Evolutionary conservation across 371 early-diverging fungal species (phyloP).

Genomic region (Nematocida sp.): DNA sequence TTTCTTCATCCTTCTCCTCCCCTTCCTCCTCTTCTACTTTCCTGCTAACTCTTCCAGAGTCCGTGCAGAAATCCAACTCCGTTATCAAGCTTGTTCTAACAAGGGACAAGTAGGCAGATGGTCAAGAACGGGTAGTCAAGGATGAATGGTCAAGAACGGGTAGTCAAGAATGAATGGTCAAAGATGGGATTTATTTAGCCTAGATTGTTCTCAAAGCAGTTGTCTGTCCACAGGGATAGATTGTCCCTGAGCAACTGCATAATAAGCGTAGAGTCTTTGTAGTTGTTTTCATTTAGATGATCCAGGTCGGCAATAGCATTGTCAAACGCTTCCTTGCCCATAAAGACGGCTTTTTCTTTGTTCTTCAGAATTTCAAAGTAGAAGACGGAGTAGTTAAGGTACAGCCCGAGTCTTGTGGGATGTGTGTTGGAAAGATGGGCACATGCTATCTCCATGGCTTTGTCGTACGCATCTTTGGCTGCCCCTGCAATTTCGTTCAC

Average conservation of each 20-base stretch:
- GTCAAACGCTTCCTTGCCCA: conserved; percentile 96
- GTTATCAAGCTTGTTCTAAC: conserved; percentile 18
- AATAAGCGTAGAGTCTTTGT: conserved; percentile 99
- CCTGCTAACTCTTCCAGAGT: background rate
- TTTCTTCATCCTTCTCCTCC: background rate
- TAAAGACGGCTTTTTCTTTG: conserved; percentile 89
- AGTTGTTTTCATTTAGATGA: conserved; percentile 91
- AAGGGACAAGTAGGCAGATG: conserved; percentile 8
- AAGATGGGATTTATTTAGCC: conserved; percentile 16
- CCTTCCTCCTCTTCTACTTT: no score
- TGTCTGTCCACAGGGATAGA: conserved; percentile 88
- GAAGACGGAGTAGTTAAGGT: conserved; percentile 99
- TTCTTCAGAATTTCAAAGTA: conserved; percentile 98
- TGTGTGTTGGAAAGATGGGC: conserved; percentile 86
- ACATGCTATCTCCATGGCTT: conserved; percentile 83
- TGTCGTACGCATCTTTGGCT: conserved; percentile 87
- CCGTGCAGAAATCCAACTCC: background rate
- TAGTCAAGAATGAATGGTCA: background rate
- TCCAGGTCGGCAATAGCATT: conserved; percentile 98
- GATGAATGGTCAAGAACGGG: background rate
- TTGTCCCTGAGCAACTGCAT: conserved; percentile 99
- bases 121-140: background rate
- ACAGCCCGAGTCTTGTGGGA: conserved; percentile 95
- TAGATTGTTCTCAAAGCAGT: conserved; percentile 40
- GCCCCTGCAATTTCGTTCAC: conserved; percentile 74